A percentile compares a stretch with the other conserved stretches of the same genome.
These are phyloP conservation scores for Phytopythium boreale DNA, from an alignment of 352 stramenopile species.

Conservation along the genomic window DNA sequence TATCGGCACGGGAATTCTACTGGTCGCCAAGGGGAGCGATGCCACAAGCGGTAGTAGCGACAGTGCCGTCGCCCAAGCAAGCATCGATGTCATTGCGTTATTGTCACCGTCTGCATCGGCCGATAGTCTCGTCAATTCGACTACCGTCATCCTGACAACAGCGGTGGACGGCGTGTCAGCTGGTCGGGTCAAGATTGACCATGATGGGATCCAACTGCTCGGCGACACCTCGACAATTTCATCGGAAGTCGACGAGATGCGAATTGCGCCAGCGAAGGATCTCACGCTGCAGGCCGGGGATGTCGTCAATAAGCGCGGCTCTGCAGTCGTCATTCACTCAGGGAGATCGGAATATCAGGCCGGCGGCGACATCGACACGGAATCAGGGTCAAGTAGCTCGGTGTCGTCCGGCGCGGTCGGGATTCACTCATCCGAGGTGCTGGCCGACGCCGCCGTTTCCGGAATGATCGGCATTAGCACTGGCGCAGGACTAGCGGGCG, in stretches of 20 bases:
- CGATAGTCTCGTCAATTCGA: constrained; percentile 14
- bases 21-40: constrained; percentile 28
- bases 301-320: constrained; percentile 38
- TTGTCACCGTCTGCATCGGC: constrained; percentile 1
- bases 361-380: constrained; percentile 36
- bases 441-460: constrained; percentile 14
- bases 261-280: constrained; percentile 27
- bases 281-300: constrained; percentile 25
- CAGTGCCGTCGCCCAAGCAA: constrained; percentile 12
- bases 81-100: constrained; percentile 32
- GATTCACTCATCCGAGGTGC: constrained; percentile 17
- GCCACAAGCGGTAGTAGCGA: constrained; percentile 9
- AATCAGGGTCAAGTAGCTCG: constrained; percentile 31
- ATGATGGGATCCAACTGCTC: constrained; percentile 31
- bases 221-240: constrained; percentile 31
- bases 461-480: constrained; percentile 20
- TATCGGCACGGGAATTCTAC: constrained; percentile 38
- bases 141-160: constrained; percentile 40
- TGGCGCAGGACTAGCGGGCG: constrained; percentile 11
- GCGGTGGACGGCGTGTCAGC: constrained; percentile 16
- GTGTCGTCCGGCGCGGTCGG: constrained; percentile 24
- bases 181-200: constrained; percentile 35
- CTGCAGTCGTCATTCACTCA: constrained; percentile 25
- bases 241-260: constrained; percentile 40
- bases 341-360: constrained; percentile 31